Base-by-base conservation (phyloP, 2,329 filamentous ascomycete species). In the Neopestalotiopsis sp. region DNA sequence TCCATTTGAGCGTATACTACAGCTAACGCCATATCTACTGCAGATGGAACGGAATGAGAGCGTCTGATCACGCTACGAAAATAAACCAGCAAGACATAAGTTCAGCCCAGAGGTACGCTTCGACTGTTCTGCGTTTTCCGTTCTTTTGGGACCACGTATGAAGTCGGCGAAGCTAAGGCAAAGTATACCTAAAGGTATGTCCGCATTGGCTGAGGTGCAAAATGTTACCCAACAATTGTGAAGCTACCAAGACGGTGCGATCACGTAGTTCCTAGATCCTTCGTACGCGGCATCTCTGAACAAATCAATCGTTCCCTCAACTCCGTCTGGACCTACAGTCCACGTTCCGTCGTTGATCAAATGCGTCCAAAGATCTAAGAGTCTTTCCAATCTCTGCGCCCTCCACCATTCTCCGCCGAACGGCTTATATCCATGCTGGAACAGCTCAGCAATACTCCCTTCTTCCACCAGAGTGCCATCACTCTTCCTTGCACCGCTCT, bases 361-460 rank as follows among this genome's bases (percentile, higher is more conserved):
- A 63, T 71, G 66, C 9, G 62, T 34, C 77, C 77, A 79, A 59
- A 71, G 68, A 14, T 74, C 72, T 1, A 78, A 70, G 57, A 78
- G 66, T 34, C 73, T 68, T 67, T 78, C 73, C 30, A 78, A 63
- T 7, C 73, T 45, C 62, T 75, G 74, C 3, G 76, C 45, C 4
- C 77, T 72, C 24, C 73, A 73, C 28, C 69, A 75, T 32, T 77
- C 69, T n/a, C 77, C 76, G 9, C 78, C 76, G 56, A 78, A 78
- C 57, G 75, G 75, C 69, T 79, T 78, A 57, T 69, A 76, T 62
- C 77, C 76, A 74, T 80, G 76, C 65, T 80, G 74, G 65, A 79
- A 80, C 57, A 79, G 72, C 7, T 75, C 74, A 38, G 72, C 67
- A 57, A 73, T 72, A 1, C 34, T 67, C 1, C 66, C 71, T 32